Evolutionary conservation across 2,329 filamentous ascomycete species (phyloP).

Genomic region (Scolecobasidium constrictum): DNA sequence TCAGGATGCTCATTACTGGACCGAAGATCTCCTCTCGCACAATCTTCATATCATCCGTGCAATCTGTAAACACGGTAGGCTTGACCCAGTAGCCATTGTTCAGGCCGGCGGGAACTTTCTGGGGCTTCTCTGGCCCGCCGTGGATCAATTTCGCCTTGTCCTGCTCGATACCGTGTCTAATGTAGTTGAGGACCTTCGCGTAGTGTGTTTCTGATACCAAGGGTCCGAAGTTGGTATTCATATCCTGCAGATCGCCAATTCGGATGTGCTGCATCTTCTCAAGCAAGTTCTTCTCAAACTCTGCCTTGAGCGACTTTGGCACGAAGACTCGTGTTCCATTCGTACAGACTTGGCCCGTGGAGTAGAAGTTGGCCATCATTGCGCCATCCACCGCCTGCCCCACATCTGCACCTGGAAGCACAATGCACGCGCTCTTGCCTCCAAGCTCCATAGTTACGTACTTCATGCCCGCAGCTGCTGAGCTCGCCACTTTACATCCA

Average conservation of each 20-base stretch:
- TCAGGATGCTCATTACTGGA: constrained; percentile 71
- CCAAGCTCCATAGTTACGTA: constrained; percentile 89
- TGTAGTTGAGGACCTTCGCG: constrained; percentile 69
- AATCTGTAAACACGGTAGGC: constrained; percentile 79
- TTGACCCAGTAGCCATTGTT: constrained; percentile 69
- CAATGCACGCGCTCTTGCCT: constrained; percentile 71
- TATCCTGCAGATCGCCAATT: constrained; percentile 61
- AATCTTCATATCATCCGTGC: constrained; percentile 72
- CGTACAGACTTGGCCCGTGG: constrained; percentile 83
- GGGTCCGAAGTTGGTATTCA: constrained; percentile 71
- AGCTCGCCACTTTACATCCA: constrained; percentile 67
- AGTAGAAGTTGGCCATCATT: constrained; percentile 93
- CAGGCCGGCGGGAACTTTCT: constrained; percentile 28
- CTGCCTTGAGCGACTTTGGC: constrained; percentile 50
- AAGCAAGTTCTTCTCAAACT: constrained; percentile 58
- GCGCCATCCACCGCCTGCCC: constrained; percentile 77
- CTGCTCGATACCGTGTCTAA: constrained; percentile 59
- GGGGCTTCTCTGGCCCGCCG: constrained; percentile 54
- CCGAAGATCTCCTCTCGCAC: constrained; percentile 80
- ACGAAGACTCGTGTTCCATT: constrained; percentile 86
- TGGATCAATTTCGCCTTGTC: constrained; percentile 66
- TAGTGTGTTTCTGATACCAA: constrained; percentile 64
- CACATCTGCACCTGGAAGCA: constrained; percentile 70
- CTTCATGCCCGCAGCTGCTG: constrained; percentile 71
- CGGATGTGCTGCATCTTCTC: constrained; percentile 61